Percentiles rank a stretch among this genome's conserved stretches.
Conservation (phyloP, 306 rosid species). For the Mucuna pruriens region DNA sequence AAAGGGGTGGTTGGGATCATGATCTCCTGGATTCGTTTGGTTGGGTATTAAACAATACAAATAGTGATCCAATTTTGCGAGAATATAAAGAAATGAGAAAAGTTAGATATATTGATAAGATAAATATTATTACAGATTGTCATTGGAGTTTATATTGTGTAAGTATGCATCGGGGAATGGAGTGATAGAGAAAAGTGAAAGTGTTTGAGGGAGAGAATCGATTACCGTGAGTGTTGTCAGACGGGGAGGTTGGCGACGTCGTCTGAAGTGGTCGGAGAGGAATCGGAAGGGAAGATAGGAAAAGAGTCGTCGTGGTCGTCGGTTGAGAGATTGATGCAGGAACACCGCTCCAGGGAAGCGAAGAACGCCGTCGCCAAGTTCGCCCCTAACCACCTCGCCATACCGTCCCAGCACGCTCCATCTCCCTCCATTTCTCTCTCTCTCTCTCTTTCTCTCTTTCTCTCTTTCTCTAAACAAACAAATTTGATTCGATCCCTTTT, state of each 20-base stretch:
- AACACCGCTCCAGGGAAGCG: conserved; percentile 69
- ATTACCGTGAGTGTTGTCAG: not conserved
- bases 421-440: not conserved
- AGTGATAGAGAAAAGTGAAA: not conserved
- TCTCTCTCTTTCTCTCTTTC: conserved; percentile 9
- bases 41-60: no score
- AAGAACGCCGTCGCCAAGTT: conserved; percentile 67
- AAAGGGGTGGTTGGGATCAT: no score
- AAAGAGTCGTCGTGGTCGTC: conserved; percentile 43
- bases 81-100: no score
- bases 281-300: conserved; percentile 39
- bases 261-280: conserved; percentile 33
- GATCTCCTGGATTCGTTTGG: no score
- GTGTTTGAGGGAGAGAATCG: not conserved
- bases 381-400: conserved; percentile 59
- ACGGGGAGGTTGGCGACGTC: conserved; percentile 40
- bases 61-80: no score
- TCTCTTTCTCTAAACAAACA: not conserved
- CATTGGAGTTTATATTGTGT: no score
- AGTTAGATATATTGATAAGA: no score
- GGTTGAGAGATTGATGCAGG: conserved; percentile 68
- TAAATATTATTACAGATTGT: no score
- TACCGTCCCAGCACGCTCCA: conserved; percentile 49
- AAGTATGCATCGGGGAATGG: no score
- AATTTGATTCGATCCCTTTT: no score